Base-by-base conservation (phyloP, 345 rosid genomes). In the Camelina laxa region DNA sequence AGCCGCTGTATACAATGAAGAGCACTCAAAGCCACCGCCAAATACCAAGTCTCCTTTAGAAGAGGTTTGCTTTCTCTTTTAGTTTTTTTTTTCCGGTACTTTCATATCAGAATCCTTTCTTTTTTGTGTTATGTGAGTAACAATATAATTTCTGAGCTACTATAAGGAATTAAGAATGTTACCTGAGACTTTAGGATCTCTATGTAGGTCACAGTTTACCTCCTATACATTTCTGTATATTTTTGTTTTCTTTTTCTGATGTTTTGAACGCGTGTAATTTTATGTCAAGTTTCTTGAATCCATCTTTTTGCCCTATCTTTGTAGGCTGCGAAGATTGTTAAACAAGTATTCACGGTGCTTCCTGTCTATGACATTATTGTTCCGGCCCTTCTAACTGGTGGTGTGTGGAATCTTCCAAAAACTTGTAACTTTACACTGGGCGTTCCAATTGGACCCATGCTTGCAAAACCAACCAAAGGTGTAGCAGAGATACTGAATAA, bases 361-460 rank as follows among this genome's bases (percentile, higher is more conserved):
- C 99, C 99, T 51, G 91, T 87, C 51, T 95, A 92, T 86, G 99
- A 90, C 74, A 92, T 73, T 72, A 85, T 95, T 70, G 86, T 92
- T 65, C 87, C 94, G 62, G 92, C 96, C 41, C 97, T 95, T 80
- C 86, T 95, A 56, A 65, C 70, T 30, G 82, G 78, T 53, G 97
- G 97, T 73, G 82, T 95, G 44, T 95, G 98, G 99, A 83, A 90
- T 84, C 98, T 95, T 78, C 69, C 91, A 24, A 82, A 82, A 79
- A 82, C 82, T 15, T 89, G 96, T 75, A 79, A 70, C 81, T 92
- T 95, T 75, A 85, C 89, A 10, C 82, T 81, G 13, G 98, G 99
- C 72, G 85, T 95, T 63, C 98, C 98, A 16, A 78, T 95, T 78
- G 96, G 97, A 75, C 97, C 99, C 51, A 95, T 95, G 99, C 88